A percentile compares a stretch with the other conserved stretches of the same genome.
Conservation (phyloP, 2,329 filamentous ascomycete genomes). For the Mycosphaerella sp. region DNA sequence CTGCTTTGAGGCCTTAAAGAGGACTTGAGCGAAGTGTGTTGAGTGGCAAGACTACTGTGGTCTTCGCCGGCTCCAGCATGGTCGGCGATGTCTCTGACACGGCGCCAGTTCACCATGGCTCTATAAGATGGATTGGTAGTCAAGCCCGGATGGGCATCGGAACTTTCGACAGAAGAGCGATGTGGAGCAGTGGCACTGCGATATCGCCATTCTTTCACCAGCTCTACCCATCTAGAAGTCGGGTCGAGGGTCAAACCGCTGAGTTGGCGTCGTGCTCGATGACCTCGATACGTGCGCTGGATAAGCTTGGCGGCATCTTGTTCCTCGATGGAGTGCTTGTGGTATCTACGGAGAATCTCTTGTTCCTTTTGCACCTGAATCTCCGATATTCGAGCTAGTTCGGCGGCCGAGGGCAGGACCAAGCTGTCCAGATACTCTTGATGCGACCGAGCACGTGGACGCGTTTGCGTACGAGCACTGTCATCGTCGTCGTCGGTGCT, state of each 20-base stretch:
- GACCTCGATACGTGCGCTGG: conserved; percentile 65
- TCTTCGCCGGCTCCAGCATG: conserved; percentile 58
- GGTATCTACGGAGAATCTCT: conserved; percentile 25
- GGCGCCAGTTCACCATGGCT: conserved; percentile 65
- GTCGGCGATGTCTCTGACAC: conserved; percentile 61
- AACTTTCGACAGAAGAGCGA: background rate
- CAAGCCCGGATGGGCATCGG: background rate
- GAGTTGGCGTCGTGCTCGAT: conserved; percentile 65
- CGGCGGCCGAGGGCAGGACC: conserved; percentile 15
- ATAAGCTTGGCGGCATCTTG: conserved; percentile 30
- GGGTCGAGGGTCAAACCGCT: conserved; percentile 62
- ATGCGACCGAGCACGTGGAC: conserved; percentile 12
- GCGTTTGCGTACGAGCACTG: background rate
- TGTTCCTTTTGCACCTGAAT: conserved; percentile 25
- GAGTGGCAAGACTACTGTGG: conserved; percentile 20
- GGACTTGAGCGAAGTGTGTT: conserved; percentile 27
- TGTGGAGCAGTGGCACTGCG: conserved; percentile 23
- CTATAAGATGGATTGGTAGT: conserved; percentile 9
- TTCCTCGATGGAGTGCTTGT: conserved; percentile 19
- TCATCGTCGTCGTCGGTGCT: background rate
- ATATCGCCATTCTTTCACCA: conserved; percentile 36
- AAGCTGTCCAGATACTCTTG: conserved; percentile 26
- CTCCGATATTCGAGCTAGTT: conserved; percentile 22
- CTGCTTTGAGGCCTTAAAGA: conserved; percentile 47
- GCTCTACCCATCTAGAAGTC: conserved; percentile 62